A percentile compares a stretch with the other conserved stretches of the same genome.
Conservation (phyloP, 1,284 basidiomycete genomes). For the Ustilago cynodontis region DNA sequence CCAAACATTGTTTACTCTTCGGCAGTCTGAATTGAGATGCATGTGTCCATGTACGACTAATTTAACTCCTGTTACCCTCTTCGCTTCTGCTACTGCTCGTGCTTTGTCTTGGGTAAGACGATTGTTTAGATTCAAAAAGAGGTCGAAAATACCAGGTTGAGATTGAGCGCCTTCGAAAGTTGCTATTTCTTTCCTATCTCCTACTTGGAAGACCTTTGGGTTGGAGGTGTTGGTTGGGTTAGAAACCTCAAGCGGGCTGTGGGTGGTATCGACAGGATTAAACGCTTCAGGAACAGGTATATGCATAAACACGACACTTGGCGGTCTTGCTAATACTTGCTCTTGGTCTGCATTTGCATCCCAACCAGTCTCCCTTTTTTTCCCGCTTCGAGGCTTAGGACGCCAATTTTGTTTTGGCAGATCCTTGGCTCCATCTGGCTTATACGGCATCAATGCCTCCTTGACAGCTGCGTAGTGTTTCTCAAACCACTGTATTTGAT, state of each 20-base stretch:
- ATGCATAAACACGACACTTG: constrained; percentile 64
- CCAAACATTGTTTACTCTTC: constrained; percentile 86
- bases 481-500: constrained; percentile 64
- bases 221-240: not conserved
- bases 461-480: constrained; percentile 23
- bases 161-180: constrained; percentile 52
- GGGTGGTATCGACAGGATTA: constrained; percentile 26
- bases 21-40: constrained; percentile 79
- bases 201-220: constrained; percentile 28
- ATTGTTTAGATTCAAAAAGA: constrained; percentile 28
- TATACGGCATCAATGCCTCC: constrained; percentile 47
- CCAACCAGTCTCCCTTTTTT: constrained; percentile 22
- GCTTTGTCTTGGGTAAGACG: too few species aligned
- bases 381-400: not conserved
- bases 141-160: constrained; percentile 63
- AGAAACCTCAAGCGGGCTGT: constrained; percentile 3
- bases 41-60: constrained; percentile 63
- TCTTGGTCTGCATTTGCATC: constrained; percentile 34
- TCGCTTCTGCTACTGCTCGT: not conserved
- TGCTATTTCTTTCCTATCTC: constrained; percentile 49
- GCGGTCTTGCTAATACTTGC: constrained; percentile 41
- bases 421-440: constrained; percentile 50
- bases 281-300: constrained; percentile 68
- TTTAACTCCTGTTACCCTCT: constrained; percentile 25
- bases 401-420: constrained; percentile 25